Evolutionary conservation across 768 basidiomycete species (phyloP).

Genomic region (Pleurotus ostreatus): DNA sequence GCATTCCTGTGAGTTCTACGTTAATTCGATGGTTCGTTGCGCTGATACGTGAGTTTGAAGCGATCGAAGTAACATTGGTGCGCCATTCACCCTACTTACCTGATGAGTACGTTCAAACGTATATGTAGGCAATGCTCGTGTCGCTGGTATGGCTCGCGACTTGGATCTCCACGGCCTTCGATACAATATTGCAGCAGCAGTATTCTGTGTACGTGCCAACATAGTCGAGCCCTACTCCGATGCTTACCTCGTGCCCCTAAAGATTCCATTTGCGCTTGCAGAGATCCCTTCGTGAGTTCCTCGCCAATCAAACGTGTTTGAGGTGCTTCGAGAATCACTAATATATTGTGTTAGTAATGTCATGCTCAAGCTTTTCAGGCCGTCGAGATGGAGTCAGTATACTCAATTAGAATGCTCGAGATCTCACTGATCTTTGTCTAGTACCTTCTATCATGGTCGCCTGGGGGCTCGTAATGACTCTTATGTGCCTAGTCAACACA

Average conservation of each 20-base stretch:
- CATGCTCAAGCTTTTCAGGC: slow-evolving; percentile 18
- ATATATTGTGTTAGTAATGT: slow-evolving; percentile 16
- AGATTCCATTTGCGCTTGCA: slow-evolving; percentile 23
- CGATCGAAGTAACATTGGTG: slow-evolving; percentile 5
- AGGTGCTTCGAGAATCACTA: not conserved
- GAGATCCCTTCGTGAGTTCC: slow-evolving; percentile 22
- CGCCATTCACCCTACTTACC: not conserved
- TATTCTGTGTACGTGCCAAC: slow-evolving; percentile 20
- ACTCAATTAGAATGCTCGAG: not conserved
- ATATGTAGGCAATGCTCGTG: slow-evolving; percentile 31
- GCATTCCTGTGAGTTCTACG: slow-evolving; percentile 26
- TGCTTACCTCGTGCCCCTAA: not conserved
- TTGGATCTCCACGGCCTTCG: slow-evolving; percentile 20
- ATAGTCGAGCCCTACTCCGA: not conserved
- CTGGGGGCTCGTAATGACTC: slow-evolving; percentile 19
- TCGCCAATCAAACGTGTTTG: not conserved
- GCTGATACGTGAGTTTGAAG: not conserved
- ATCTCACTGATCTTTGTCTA: not conserved
- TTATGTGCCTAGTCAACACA: slow-evolving; percentile 21
- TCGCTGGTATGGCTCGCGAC: slow-evolving; percentile 38
- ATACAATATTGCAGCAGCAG: slow-evolving; percentile 23
- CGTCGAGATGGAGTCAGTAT: slow-evolving; percentile 23
- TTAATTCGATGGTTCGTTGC: not conserved
- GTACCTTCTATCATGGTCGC: slow-evolving; percentile 20
- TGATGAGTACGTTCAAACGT: not conserved